These are phyloP conservation scores for Lecanicillium sp. DNA, from an alignment of 2,329 filamentous ascomycete species.

Conservation along the genomic window DNA sequence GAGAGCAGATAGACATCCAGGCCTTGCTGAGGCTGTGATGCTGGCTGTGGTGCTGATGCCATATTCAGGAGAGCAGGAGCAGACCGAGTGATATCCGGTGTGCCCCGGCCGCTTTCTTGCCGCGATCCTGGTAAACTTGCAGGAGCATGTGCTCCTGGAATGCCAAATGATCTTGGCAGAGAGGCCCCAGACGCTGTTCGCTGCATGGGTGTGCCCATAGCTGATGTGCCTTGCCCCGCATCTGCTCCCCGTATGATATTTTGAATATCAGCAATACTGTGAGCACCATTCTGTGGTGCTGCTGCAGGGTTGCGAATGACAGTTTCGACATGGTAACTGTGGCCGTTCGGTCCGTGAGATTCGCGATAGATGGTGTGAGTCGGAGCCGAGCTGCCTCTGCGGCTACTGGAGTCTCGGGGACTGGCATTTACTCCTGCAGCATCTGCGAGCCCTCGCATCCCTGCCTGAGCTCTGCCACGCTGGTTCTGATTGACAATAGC, in stretches of 20 bases:
- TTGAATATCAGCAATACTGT: slow-evolving; percentile 40
- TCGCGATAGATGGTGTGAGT: slow-evolving; percentile 29
- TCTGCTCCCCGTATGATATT: slow-evolving; percentile 42
- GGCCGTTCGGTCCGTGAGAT: slow-evolving; percentile 27
- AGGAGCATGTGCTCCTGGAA: slow-evolving; percentile 36
- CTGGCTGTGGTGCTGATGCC: slow-evolving; percentile 17
- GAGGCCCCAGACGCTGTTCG: slow-evolving; percentile 44
- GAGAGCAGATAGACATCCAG: slow-evolving; percentile 55
- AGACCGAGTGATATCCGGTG: slow-evolving; percentile 37
- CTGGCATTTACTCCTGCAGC: slow-evolving; percentile 16
- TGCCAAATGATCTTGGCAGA: slow-evolving; percentile 29
- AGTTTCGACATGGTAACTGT: slow-evolving; percentile 31
- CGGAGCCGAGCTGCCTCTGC: slow-evolving; percentile 27
- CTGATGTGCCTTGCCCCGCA: slow-evolving; percentile 37
- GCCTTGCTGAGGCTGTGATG: slow-evolving; percentile 23
- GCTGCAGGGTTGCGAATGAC: slow-evolving; percentile 21
- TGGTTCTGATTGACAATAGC: slow-evolving; percentile 40
- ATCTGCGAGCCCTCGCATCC: slow-evolving; percentile 36
- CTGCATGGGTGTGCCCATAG: slow-evolving; percentile 46
- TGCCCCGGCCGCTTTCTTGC: slow-evolving; percentile 40
- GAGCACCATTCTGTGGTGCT: slow-evolving; percentile 20
- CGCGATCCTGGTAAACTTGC: slow-evolving; percentile 39
- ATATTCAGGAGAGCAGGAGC: slow-evolving; percentile 24
- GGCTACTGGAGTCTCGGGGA: slow-evolving; percentile 17
- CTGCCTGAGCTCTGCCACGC: slow-evolving; percentile 33